Evolutionary conservation across 306 rosid genomes (phyloP).

Genomic region (Sicyos baderoa): DNA sequence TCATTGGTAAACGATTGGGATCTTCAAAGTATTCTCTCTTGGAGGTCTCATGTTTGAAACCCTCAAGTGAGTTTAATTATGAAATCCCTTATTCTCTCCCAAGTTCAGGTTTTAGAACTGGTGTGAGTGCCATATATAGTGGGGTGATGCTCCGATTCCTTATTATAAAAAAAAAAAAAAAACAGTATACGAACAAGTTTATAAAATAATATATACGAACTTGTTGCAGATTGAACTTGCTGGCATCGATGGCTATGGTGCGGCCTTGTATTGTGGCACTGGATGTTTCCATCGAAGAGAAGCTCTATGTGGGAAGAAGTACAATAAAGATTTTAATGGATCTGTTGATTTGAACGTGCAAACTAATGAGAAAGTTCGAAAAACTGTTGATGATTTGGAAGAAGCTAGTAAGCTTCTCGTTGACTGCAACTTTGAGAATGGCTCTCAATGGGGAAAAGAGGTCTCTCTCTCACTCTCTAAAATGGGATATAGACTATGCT

Average conservation of each 20-base stretch:
- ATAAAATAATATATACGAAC: neutral
- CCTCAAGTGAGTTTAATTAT: no score
- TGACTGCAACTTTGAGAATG: conserved; percentile 45
- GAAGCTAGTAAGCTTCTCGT: conserved; percentile 42
- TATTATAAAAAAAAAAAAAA: no score
- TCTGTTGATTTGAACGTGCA: neutral
- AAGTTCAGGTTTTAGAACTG: no score
- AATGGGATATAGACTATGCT: neutral
- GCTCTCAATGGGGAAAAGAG: conserved; percentile 62
- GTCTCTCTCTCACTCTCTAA: conserved; percentile 22
- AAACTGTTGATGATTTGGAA: conserved; percentile 35
- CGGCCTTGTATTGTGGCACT: conserved; percentile 57
- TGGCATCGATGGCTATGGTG: conserved; percentile 42
- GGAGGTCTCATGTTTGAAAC: no score
- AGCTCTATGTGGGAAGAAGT: conserved; percentile 38
- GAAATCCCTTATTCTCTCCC: no score
- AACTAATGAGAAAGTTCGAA: conserved; percentile 22
- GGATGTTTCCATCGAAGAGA: conserved; percentile 67
- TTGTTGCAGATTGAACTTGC: conserved; percentile 43
- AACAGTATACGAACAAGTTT: neutral
- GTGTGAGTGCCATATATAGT: no score
- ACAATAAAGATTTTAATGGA: conserved; percentile 23
- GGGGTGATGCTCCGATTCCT: no score
- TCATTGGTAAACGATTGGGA: no score
- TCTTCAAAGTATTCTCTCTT: no score